Percentiles rank a stretch among this genome's conserved stretches.
Conservation (phyloP, 306 rosid species). For the Begonia peltatifolia region DNA sequence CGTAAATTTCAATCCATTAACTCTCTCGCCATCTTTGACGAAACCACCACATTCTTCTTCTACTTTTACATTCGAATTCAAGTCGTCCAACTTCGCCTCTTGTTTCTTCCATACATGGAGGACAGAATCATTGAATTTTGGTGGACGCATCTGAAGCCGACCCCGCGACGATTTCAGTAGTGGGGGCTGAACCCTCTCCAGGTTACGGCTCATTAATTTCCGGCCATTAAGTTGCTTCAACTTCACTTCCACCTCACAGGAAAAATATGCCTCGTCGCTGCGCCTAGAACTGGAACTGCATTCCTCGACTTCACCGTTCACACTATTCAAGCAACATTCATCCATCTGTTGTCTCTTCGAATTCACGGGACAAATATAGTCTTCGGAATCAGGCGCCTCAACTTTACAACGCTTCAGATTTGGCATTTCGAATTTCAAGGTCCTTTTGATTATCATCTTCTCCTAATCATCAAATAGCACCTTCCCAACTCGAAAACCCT, state of each 20-base stretch:
- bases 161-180: slow-evolving; percentile 58
- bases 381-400: slow-evolving; percentile 37
- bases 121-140: slow-evolving; percentile 59
- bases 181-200: slow-evolving; percentile 20
- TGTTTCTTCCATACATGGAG: slow-evolving; percentile 31
- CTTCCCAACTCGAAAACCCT: slow-evolving; percentile 8
- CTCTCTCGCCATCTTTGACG: slow-evolving; percentile 15
- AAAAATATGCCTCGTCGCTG: slow-evolving; percentile 40
- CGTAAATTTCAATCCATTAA: slow-evolving; percentile 16
- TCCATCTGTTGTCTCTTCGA: slow-evolving; percentile 40
- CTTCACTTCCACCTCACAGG: slow-evolving; percentile 40
- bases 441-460: slow-evolving; percentile 58
- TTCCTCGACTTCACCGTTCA: slow-evolving; percentile 36
- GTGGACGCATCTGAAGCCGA: slow-evolving; percentile 48
- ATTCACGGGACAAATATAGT: slow-evolving; percentile 20
- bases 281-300: slow-evolving; percentile 44
- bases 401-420: slow-evolving; percentile 67
- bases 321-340: slow-evolving; percentile 22
- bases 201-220: slow-evolving; percentile 10
- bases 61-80: slow-evolving; percentile 25
- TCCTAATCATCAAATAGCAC: slow-evolving; percentile 15
- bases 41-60: slow-evolving; percentile 18
- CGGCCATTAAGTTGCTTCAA: slow-evolving; percentile 18
- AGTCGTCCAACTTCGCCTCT: slow-evolving; percentile 18
- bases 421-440: slow-evolving; percentile 67